Evolutionary conservation across 2,329 filamentous ascomycete genomes (phyloP), one percentile per base, ranked within the genome.

Genomic region (Neopestalotiopsis sp.): DNA sequence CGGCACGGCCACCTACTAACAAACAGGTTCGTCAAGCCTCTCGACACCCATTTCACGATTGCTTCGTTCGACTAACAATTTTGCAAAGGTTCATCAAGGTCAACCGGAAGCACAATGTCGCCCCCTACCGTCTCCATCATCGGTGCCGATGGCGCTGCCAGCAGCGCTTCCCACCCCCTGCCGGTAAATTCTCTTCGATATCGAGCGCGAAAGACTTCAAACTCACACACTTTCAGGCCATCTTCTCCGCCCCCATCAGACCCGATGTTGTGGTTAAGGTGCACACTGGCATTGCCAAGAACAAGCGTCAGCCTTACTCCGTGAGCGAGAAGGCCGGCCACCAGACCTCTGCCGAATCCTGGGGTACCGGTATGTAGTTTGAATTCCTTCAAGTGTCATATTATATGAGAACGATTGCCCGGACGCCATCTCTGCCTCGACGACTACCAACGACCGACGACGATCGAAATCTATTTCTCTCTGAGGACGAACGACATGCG

Each of bases 261-360:
- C 93, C 95, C 81, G 96, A 99, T 88, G 97, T 99, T 84, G 96
- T 99, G 83, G 95, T 98, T 91, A 92, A 95, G 86, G 92, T 98
- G 81, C 96, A 99, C 92, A 97, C 94, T 81, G 96, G 96, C 82
- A 97, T 99, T 90, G 95, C 95, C 84, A 99, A 99, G 94, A 99
- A 99, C 92, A 98, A 97, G 92, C 93, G 96, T 85, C 96, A 99
- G 88, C 95, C 96, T 79, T 99, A 99, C 86, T 91, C 96, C 81
- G 96, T 99, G 90, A 97, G 94, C 92, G 95, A 98, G 93, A 99
- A 99, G 93, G 96, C 96, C 83, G 96, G 96, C 89, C 96, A 99
- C 89, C 96, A 99, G 90, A 99, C 96, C 84, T 97, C 94, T 87
- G 96, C 96, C 83, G 96, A 99, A 91, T 99, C 97, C 78, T 99